A percentile compares a stretch with the other conserved stretches of the same genome.
These are phyloP conservation scores for Aspergillus aculeatus DNA, from an alignment of 2,329 filamentous ascomycete species.

Conservation along the genomic window DNA sequence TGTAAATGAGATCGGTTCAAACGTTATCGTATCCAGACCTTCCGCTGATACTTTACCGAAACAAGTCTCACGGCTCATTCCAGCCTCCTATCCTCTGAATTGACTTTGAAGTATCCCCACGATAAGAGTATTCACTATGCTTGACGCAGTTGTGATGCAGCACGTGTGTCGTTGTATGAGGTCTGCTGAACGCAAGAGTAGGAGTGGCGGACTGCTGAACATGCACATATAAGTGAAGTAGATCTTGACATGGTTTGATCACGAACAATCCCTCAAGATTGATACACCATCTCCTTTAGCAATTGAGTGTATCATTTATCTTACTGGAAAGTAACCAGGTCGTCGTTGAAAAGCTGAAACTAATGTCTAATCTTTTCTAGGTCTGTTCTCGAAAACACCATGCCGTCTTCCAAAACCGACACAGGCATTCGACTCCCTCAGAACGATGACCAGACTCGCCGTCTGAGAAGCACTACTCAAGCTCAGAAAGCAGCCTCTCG, in stretches of 20 bases:
- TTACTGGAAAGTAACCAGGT: not conserved
- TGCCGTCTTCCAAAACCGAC: not conserved
- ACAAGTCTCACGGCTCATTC: not conserved
- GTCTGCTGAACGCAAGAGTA: not conserved
- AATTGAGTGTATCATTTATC: too few relatives aligned
- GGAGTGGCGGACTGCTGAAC: not conserved
- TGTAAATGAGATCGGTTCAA: not conserved
- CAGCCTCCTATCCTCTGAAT: not conserved
- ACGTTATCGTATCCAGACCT: not conserved
- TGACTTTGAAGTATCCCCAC: not conserved
- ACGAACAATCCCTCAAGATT: too few relatives aligned
- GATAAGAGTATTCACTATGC: not conserved
- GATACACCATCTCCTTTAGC: too few relatives aligned
- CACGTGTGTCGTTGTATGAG: not conserved
- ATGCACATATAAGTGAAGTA: not conserved
- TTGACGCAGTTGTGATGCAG: not conserved
- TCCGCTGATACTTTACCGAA: not conserved
- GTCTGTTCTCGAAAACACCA: not conserved
- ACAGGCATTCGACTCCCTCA: not conserved
- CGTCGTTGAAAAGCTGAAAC: not conserved
- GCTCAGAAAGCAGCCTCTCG: not conserved
- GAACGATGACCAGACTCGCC: not conserved
- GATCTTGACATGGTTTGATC: not conserved
- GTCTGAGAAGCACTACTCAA: not conserved
- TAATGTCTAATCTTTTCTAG: not conserved